Base-by-base conservation (phyloP, 495 filamentous ascomycete species). In the Tuber indicum region DNA sequence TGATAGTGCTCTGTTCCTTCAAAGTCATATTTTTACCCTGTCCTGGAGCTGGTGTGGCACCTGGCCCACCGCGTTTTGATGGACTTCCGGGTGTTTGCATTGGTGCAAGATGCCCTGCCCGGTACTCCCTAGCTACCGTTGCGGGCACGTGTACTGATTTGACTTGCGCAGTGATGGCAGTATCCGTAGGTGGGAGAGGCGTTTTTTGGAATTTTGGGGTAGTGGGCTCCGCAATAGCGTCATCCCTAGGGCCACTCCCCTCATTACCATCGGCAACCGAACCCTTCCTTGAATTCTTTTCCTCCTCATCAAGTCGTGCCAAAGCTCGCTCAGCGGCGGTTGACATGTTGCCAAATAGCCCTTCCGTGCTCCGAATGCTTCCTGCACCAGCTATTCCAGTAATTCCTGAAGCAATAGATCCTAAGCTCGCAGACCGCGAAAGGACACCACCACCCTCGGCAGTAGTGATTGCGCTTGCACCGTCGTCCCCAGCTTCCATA, bases 1-100 rank as follows among this genome's bases (percentile, higher is more conserved):
- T 98, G 39, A 94, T 97, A 83, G 92, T 96, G 79, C 93, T 97
- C 84, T 99, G 96, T 84, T 98, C 96, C 84, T 98, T 98, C 21
- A 99, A 86, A 0, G 96, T 98, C 86, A 98, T 87, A 78, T 90
- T 96, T 81, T 91, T 93, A 62, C 92, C 93, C 74, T 89, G 89
- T 49, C 90, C 87, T 49, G 89, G 87, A 26, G 85, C 87, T 17
- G 90, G 88, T 10, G 90, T 87, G 10, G 85, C 78, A 62, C 81
- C 82, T 75, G 79, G 72, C 79, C 80, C 72, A 84, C 88, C 85
- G 87, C 91, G 75, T 86, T 89, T 79, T 85, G 90, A 79, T 84
- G 91, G 71, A 83, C 85, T 84, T 79, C 88, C 78, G 80, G 89
- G 86, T 83, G 89, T 86, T 76, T 86, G 82, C 77, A 89, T 76